Evolutionary conservation across 352 stramenopile genomes (phyloP), one percentile per base, ranked within the genome.

Genomic region (Pythium aristosporum): DNA sequence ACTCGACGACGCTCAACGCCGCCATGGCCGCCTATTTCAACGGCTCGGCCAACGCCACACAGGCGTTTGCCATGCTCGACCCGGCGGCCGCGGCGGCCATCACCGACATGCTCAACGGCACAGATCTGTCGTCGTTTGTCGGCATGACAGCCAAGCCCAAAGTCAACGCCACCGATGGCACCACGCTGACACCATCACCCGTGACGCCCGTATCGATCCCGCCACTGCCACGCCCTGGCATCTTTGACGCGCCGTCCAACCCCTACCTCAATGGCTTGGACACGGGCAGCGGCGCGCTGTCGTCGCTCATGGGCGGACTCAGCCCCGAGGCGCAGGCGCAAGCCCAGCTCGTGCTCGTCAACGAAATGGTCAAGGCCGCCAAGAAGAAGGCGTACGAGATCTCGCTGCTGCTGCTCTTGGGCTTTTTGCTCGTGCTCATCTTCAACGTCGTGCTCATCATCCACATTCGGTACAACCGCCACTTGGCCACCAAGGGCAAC

Each of bases 391-490:
- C 57, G 2, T 34, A 50, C 23, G 42, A 65, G 44, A 47, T 63
- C 46, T 49, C 44, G 30, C 4, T 56, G 11, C 13, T 56, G n/a
- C 36, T 67, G 18, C 16, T 66, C n/a, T 28, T 49, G 8, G 57
- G 36, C 49, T 57, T 44, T 16, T 28, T 44, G 34, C 47, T 65
- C n/a, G 30, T 72, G 37, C 20, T 72, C 9, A 4, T 72, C 12
- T 59, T 61, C 46, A 50, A 42, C 21, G 46, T 66, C 25, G 44
- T 70, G 21, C 67, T 89, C 3, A 68, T 88, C 39, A 12, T 57
- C 4, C 89, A 88, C 63, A 65, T 92, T 39, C 72, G 83, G 1
- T 68, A 71, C 57, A 88, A 87, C 49, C 79, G 83, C 18, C 68
- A 80, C 39, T 67, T 79, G 5, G 83, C 80, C 9, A 69, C 79